A percentile compares a stretch with the other conserved stretches of the same genome.
Evolutionary conservation across 371 early-diverging fungal genomes (phyloP).

Genomic region (Catenaria anguillulae): DNA sequence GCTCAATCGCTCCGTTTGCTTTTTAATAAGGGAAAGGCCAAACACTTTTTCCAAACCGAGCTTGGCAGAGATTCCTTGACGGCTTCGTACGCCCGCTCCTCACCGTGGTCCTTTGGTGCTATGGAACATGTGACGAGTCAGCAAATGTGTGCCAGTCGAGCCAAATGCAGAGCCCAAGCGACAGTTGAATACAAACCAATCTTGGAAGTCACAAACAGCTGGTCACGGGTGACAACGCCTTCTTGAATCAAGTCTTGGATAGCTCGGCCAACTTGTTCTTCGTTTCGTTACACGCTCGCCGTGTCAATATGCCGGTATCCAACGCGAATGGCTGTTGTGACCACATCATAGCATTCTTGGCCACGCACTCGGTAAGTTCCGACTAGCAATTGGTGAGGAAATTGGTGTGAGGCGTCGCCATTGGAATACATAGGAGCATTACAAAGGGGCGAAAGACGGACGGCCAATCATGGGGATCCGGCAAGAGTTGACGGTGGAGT

Average conservation of each 20-base stretch:
- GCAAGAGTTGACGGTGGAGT: neutral
- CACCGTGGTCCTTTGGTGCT: constrained; percentile 72
- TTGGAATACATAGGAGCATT: no score
- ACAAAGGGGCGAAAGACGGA: neutral
- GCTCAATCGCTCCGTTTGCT: no score
- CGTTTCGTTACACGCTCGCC: constrained; percentile 72
- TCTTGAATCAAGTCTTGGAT: constrained; percentile 44
- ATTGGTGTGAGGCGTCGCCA: no score
- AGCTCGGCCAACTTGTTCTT: constrained; percentile 56
- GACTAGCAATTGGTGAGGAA: constrained; percentile 22
- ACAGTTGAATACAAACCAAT: constrained; percentile 45
- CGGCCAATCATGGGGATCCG: neutral
- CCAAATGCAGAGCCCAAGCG: neutral
- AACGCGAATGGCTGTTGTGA: constrained; percentile 36
- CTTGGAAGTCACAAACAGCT: constrained; percentile 89
- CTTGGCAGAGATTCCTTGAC: constrained; percentile 36
- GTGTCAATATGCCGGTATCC: constrained; percentile 64
- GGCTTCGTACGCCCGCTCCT: constrained; percentile 34
- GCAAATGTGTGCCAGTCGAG: neutral
- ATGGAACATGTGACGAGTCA: neutral
- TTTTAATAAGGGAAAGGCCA: no score
- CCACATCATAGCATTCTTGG: constrained; percentile 24
- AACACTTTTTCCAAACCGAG: constrained; percentile 28
- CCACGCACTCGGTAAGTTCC: constrained; percentile 54
- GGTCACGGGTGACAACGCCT: constrained; percentile 48